Evolutionary conservation across 1,284 basidiomycete genomes (phyloP).

Genomic region (Psilocybe mexicana): DNA sequence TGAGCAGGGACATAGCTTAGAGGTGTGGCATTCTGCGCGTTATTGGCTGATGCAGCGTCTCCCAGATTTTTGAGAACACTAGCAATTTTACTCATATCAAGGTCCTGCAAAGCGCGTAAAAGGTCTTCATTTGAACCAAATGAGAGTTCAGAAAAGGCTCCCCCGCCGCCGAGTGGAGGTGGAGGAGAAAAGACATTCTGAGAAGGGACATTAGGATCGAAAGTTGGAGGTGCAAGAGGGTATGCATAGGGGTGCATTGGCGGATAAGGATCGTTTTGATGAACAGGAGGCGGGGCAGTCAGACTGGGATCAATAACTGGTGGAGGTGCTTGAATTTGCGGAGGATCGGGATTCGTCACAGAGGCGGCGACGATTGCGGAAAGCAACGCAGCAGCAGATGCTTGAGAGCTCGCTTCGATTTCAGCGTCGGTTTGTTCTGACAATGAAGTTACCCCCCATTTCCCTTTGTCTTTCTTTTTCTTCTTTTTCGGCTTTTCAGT

Average conservation of each 20-base stretch:
- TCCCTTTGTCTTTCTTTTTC: conserved; percentile 38
- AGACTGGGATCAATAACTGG: conserved; percentile 18
- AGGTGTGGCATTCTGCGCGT: conserved; percentile 31
- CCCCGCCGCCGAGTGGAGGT: conserved; percentile 17
- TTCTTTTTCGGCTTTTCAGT: conserved; percentile 25
- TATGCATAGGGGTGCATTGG: conserved; percentile 27
- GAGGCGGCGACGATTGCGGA: conserved; percentile 62
- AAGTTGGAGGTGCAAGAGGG: conserved; percentile 26
- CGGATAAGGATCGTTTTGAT: conserved; percentile 28
- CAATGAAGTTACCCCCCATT: conserved; percentile 34
- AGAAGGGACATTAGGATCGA: conserved; percentile 28
- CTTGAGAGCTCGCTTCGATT: conserved; percentile 38
- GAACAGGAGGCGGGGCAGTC: conserved; percentile 15
- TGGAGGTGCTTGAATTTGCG: conserved; percentile 18
- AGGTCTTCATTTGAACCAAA: conserved; percentile 72
- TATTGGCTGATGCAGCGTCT: conserved; percentile 53
- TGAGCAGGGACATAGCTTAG: conserved; percentile 36
- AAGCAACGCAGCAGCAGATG: conserved; percentile 55
- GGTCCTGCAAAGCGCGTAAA: conserved; percentile 64
- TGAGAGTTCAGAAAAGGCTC: conserved; percentile 41
- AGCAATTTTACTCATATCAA: conserved; percentile 71
- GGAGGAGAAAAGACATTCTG: conserved; percentile 27
- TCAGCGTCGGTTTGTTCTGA: conserved; percentile 30
- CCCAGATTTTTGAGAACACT: conserved; percentile 62
- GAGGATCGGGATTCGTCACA: conserved; percentile 38